phyloP scores from a whole-genome alignment of 2,329 filamentous ascomycete species.

The Zalaria obscura region DNA sequence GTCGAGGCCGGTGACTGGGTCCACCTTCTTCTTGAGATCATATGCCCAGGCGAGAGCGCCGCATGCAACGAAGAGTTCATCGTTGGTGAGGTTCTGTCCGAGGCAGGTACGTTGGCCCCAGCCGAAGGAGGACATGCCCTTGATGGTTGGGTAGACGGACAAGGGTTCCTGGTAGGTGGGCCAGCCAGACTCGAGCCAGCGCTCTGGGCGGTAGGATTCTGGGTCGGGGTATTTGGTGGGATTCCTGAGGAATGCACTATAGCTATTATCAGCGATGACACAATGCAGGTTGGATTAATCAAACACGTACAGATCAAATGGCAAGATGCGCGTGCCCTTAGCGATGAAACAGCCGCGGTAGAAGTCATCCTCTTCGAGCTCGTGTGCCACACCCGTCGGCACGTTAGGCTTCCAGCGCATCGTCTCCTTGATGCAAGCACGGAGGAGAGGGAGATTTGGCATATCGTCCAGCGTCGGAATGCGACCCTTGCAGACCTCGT shows the following conservation, averaged over 20 bases:
- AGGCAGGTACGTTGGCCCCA: conserved; percentile 50
- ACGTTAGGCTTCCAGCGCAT: conserved; percentile 35
- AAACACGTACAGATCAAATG: conserved; percentile 34
- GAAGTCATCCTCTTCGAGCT: conserved; percentile 35
- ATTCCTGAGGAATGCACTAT: conserved; percentile 45
- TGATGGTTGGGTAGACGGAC: conserved; percentile 48
- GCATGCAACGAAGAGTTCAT: conserved; percentile 41
- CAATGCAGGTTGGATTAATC: neutral
- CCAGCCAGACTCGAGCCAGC: conserved; percentile 48
- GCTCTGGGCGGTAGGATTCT: conserved; percentile 47
- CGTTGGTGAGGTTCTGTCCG: conserved; percentile 47
- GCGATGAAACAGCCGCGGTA: conserved; percentile 40
- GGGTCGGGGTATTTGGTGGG: conserved; percentile 46
- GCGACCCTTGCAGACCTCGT: conserved; percentile 27
- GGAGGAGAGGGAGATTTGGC: conserved; percentile 16
- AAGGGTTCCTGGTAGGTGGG: conserved; percentile 52
- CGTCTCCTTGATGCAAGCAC: conserved; percentile 19
- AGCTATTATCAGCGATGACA: neutral
- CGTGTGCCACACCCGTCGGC: conserved; percentile 40
- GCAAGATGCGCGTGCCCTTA: conserved; percentile 37
- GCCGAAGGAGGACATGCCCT: conserved; percentile 50
- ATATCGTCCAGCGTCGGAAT: conserved; percentile 27
- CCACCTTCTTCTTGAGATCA: conserved; percentile 34
- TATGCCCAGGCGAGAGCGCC: conserved; percentile 34
- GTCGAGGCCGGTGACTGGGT: conserved; percentile 27